Base-by-base conservation (phyloP, 257 asterid genomes). In the Salvia hispanica region DNA sequence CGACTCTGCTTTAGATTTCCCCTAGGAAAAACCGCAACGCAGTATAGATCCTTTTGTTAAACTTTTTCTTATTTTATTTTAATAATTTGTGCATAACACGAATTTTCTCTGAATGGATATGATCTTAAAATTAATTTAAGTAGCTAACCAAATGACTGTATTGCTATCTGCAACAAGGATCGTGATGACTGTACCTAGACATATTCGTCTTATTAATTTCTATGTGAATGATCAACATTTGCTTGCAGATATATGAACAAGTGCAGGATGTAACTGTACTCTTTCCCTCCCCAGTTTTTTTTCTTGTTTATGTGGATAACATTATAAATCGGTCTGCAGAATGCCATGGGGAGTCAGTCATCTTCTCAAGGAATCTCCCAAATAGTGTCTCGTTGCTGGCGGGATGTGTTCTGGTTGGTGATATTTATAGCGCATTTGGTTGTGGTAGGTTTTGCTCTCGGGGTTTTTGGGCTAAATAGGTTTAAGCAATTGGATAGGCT, bases 361-460 rank as follows among this genome's bases (percentile, higher is more conserved):
- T 72, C 81, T 62, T 75, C 92, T 70, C 83, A 74, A 58, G 86
- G 85, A 54, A 54, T 75, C 51, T 60, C 73, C 64, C 78, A 85
- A 43, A 70, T 81, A 47, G 85, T 70, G 78, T 72, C 95, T 52
- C 92, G 97, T 4, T 84, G 74, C 43, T 94, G 99, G 95, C 79
- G 85, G 64, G 99, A 94, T 70, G 89, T 94, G 50, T 94, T 94
- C 83, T 94, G 97, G 97, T 75, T 91, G 81, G 77, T 82, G 45
- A 76, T 85, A 72, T 94, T 88, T 74, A 72, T 88, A 72, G 82
- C 75, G 18, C 97, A 94, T 81, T 69, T 94, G 72, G 57, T 84
- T 71, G 85, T 87, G 75, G 80, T 88, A 28, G 95, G 99, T 59
- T 75, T 85, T 52, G 95, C 82, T 46, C 90, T 94, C 10, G 96